Conservation (phyloP, 108 stramenopile genomes). For the Pelagomonas calceolata region DNA sequence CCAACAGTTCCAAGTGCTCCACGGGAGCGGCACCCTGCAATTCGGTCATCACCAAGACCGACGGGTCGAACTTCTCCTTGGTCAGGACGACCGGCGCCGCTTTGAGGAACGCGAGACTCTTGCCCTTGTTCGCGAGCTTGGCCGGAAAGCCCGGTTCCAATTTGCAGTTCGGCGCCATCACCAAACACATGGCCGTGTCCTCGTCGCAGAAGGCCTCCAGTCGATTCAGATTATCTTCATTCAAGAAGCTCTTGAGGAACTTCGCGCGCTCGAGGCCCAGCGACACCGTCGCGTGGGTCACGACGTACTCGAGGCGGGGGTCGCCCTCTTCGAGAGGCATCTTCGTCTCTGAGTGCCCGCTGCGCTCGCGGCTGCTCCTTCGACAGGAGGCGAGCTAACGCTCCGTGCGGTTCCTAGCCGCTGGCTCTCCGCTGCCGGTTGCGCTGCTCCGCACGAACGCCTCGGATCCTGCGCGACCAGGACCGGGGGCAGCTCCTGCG, state of each 20-base stretch:
- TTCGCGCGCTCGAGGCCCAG: not conserved
- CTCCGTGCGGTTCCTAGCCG: too few relatives aligned
- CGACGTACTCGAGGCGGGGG: not conserved
- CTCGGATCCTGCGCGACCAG: too few relatives aligned
- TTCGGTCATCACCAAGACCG: not conserved
- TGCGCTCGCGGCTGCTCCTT: too few relatives aligned
- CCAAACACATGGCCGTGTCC: not conserved
- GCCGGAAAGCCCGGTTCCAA: not conserved
- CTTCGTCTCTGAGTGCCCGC: too few relatives aligned
- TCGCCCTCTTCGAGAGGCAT: not conserved
- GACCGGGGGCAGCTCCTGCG: too few relatives aligned
- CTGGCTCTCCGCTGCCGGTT: too few relatives aligned
- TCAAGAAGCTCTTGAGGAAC: not conserved
- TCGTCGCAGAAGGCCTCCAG: not conserved
- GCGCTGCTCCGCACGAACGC: too few relatives aligned
- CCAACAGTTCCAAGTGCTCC: slow-evolving; percentile 67
- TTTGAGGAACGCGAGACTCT: not conserved
- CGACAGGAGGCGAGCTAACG: too few relatives aligned
- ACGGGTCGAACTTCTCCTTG: not conserved
- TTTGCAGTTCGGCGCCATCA: not conserved
- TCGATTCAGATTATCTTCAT: not conserved
- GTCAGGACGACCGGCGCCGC: not conserved
- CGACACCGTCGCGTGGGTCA: not conserved
- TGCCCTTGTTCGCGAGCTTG: not conserved
- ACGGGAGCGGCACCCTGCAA: slow-evolving; percentile 44